phyloP scores from a whole-genome alignment of 2,329 filamentous ascomycete genomes.

The Aspergillus quadricinctus region DNA sequence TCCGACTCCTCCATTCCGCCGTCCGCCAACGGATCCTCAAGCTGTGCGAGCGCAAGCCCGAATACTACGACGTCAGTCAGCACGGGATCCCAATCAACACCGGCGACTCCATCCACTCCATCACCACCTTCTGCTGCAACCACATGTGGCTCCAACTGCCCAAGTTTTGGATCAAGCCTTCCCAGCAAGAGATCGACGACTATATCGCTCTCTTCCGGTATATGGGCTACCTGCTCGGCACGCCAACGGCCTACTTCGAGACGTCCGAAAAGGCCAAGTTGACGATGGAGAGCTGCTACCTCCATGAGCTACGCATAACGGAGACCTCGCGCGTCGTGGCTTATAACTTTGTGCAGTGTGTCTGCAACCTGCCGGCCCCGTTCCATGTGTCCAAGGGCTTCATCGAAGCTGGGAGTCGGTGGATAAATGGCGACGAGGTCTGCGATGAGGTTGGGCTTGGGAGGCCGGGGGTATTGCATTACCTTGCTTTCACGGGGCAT shows the following conservation, averaged over 20 bases:
- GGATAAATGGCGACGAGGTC: slow-evolving; percentile 37
- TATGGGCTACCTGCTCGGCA: slow-evolving; percentile 64
- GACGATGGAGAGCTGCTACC: slow-evolving; percentile 52
- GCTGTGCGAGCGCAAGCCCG: slow-evolving; percentile 49
- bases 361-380: slow-evolving; percentile 33
- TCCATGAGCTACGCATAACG: slow-evolving; percentile 31
- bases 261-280: slow-evolving; percentile 51
- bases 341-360: slow-evolving; percentile 37
- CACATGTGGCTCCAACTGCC: slow-evolving; percentile 65
- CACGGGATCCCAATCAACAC: slow-evolving; percentile 68
- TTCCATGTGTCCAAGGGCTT: slow-evolving; percentile 33
- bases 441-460: slow-evolving; percentile 35
- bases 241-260: slow-evolving; percentile 57
- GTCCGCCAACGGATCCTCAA: slow-evolving; percentile 61
- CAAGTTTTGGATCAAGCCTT: slow-evolving; percentile 63
- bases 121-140: slow-evolving; percentile 62
- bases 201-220: slow-evolving; percentile 72
- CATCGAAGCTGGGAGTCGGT: slow-evolving; percentile 36
- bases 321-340: slow-evolving; percentile 32
- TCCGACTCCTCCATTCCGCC: slow-evolving; percentile 63
- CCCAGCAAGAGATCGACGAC: slow-evolving; percentile 56
- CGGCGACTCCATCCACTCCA: slow-evolving; percentile 66
- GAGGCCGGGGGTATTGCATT: slow-evolving; percentile 21
- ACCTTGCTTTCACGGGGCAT: slow-evolving; percentile 10
- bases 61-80: slow-evolving; percentile 56